Evolutionary conservation across 441 rosid genomes (phyloP), one percentile per base, ranked within the genome.

Genomic region (Jatropha multifida): DNA sequence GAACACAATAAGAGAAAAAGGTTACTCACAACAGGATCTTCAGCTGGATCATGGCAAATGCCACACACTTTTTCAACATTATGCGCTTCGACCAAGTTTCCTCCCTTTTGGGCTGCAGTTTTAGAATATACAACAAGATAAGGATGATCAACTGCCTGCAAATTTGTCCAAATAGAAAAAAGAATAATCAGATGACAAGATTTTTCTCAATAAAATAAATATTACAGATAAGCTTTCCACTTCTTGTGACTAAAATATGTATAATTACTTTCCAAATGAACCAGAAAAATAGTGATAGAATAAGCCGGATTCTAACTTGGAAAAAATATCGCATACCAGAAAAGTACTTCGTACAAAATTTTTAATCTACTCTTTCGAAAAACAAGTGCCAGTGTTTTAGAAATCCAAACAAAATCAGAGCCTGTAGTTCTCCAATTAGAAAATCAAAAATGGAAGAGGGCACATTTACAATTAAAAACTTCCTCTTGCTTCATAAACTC

Each of bases 131-230:
- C 94, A 63, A 96, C 99, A 71, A 96, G 98, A 84, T 94, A 96
- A 56, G 98, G 99, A 84, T 96, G 99, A 87, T 92, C 96, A 83
- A 96, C 97, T 76, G 98, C 98, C 98, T 96, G 88, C 48, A 81
- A 75, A 79, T 80, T 83, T 49, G 77, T 74, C 76, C 63, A 67
- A 71, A 64, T 37, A 41, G 42, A 76, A 66, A 20, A 23, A 46
- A 59, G 51, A 78, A 75, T 26, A 46, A 68, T 69, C 59, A 71
- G 71, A 5, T 26, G 27, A 26, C 40, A 10, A 27, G 46, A 55
- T 61, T 73, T 10, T 4, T 40, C 12, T 46, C n/a, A 5, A 7
- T 5, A 4, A 13, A 9, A 67, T 62, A 17, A 51, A n/a, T 23
- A 54, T 4, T 52, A 23, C 10, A 3, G 10, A 26, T 40, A 15